Evolutionary conservation across 1,139 yeast genomes (phyloP).

Genomic region (Blastobotrys petasosporus): DNA sequence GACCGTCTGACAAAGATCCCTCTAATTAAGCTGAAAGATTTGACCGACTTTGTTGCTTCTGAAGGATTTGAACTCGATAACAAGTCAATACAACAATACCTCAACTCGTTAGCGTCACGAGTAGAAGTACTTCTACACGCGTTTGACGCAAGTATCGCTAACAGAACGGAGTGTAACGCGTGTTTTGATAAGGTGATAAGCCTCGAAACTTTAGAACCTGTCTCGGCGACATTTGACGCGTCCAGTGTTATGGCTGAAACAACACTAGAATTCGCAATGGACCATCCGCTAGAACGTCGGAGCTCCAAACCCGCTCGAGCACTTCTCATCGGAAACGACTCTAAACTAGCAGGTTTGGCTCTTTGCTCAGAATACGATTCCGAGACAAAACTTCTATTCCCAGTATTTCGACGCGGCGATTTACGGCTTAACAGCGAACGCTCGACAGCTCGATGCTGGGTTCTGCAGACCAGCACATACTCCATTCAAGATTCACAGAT

Average conservation of each 20-base stretch:
- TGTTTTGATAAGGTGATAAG: conserved; percentile 29
- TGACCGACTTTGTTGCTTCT: conserved; percentile 28
- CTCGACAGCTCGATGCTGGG: too few relatives aligned
- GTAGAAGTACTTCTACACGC: not conserved
- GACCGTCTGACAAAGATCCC: conserved; percentile 38
- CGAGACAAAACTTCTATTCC: conserved; percentile 35
- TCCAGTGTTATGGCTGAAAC: conserved; percentile 20
- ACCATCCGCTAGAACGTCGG: conserved; percentile 26
- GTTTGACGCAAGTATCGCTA: conserved; percentile 16
- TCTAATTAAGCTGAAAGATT: conserved; percentile 35
- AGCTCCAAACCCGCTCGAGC: conserved; percentile 29
- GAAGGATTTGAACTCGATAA: conserved; percentile 24
- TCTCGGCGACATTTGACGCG: conserved; percentile 27
- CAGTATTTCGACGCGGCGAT: conserved; percentile 32
- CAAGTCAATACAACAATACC: conserved; percentile 11
- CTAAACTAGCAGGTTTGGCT: conserved; percentile 26
- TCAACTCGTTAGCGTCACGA: too few relatives aligned
- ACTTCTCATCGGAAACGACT: conserved; percentile 19
- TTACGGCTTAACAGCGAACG: conserved; percentile 18
- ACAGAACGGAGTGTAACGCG: conserved; percentile 24
- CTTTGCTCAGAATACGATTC: conserved; percentile 34
- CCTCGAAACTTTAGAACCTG: conserved; percentile 27
- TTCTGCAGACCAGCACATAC: too few relatives aligned
- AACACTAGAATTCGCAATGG: conserved; percentile 30
- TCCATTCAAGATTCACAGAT: too few relatives aligned